These are phyloP conservation scores for Mangifera indica DNA, from an alignment of 345 rosid species.

Conservation along the genomic window DNA sequence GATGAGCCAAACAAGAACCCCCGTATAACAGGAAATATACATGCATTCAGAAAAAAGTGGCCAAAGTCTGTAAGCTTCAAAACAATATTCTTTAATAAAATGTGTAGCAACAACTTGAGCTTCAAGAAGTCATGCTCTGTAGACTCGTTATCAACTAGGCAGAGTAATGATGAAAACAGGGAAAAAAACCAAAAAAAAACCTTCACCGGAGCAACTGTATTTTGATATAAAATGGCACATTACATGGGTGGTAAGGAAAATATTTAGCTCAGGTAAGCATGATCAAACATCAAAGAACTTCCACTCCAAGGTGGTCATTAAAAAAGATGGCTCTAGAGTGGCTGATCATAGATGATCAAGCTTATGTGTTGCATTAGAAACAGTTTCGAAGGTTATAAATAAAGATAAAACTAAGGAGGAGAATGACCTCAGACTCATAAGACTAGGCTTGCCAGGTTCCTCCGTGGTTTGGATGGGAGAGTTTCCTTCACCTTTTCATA, in stretches of 20 bases:
- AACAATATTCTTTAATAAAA: not conserved
- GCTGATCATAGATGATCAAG: not conserved
- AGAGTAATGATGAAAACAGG: not conserved
- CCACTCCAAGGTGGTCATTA: too few relatives aligned
- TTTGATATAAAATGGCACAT: not conserved
- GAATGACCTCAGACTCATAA: not conserved
- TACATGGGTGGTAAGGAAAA: not conserved
- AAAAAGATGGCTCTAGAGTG: not conserved
- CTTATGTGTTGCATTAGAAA: conserved; percentile 13
- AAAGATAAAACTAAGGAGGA: not conserved
- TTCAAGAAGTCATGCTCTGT: not conserved
- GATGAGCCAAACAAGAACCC: conserved; percentile 84
- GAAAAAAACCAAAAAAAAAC: not conserved
- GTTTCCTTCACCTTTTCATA: not conserved
- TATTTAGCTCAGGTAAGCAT: not conserved
- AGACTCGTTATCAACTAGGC: not conserved
- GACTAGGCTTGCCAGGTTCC: conserved; percentile 3
- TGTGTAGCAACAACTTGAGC: not conserved
- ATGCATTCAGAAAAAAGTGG: conserved; percentile 22
- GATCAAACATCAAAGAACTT: not conserved
- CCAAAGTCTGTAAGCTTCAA: conserved; percentile 12
- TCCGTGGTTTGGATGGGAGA: not conserved
- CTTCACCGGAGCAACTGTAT: not conserved
- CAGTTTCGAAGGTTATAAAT: not conserved
- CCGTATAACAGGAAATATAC: conserved; percentile 47